These are phyloP conservation scores for Lachnellula occidentalis DNA, from an alignment of 2,329 filamentous ascomycete species.

Conservation along the genomic window DNA sequence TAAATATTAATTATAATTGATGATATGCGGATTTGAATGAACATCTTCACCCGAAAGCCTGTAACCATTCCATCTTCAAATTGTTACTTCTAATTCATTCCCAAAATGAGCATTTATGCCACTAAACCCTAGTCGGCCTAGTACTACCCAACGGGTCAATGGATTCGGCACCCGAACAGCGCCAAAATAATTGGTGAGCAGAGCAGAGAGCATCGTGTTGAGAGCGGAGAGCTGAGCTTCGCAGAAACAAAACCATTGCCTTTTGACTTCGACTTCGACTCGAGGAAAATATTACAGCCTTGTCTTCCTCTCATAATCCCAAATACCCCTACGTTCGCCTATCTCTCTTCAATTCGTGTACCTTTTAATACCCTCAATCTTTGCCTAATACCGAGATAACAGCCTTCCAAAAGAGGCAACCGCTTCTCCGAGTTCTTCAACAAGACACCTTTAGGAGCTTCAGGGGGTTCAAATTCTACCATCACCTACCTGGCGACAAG, in stretches of 20 bases:
- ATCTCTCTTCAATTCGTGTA: neutral
- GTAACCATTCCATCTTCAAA: too few relatives aligned
- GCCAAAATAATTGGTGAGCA: too few relatives aligned
- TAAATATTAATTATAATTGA: too few relatives aligned
- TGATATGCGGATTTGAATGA: too few relatives aligned
- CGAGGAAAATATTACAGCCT: neutral
- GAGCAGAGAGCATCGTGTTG: neutral
- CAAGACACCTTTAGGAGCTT: conserved; percentile 1
- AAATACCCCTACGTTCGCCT: neutral
- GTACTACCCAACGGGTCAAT: too few relatives aligned
- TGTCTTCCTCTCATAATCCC: neutral
- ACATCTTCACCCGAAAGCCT: too few relatives aligned
- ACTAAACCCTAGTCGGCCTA: too few relatives aligned
- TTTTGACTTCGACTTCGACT: neutral
- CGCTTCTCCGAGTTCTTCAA: neutral
- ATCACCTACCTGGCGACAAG: conserved; percentile 19
- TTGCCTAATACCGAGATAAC: neutral
- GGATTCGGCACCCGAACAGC: too few relatives aligned
- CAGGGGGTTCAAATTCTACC: conserved; percentile 4
- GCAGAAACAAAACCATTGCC: neutral
- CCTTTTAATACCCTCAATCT: neutral
- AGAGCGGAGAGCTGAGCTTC: neutral
- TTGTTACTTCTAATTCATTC: too few relatives aligned
- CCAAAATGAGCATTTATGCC: too few relatives aligned
- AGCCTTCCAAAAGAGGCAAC: neutral